Evolutionary conservation across 1,284 basidiomycete genomes (phyloP), one percentile per base, ranked within the genome.

Genomic region (Ceratobasidium sp.): DNA sequence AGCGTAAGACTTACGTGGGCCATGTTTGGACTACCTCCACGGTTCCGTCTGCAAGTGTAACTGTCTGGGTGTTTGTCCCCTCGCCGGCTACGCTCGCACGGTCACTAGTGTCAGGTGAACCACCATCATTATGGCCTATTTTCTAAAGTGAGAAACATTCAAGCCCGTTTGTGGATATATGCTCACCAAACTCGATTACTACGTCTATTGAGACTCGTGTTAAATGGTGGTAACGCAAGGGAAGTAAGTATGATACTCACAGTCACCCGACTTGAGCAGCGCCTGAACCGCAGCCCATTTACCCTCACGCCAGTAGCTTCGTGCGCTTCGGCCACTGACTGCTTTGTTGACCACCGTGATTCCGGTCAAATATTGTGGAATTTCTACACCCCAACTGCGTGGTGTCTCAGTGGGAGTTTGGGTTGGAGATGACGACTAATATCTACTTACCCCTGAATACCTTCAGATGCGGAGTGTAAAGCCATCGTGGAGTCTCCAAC

Each of bases 401-500:
- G 56, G 44, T 52, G 17, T 4, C 26, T 56, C 20, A 50, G 13
- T 28, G 46, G 28, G 46, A 69, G 26, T 56, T 28, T 20, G 52
- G 20, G 5, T 3, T 9, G 40, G 5, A 23, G 28, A 20, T 3
- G 4, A 9, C 38, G 48, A 40, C n/a, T 54, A 54, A 23, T 9
- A 13, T n/a, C 17, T 7, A 26, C 59, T 65, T 28, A 79, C 71
- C 70, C 78, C 54, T 79, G 76, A 33, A 79, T 82, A 13, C 79
- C 81, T 46, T 78, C 79, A 44, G 80, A 81, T 12, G 82, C 82
- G 23, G 81, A 82, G 44, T 80, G 79, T 15, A 65, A 71, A 0
- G 84, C 83, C 82, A 84, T 84, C 0, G 88, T 89, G 9, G 86
- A 86, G 78, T 88, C 87, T 5, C 88, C 88, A 3, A 87, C 87